Evolutionary conservation across 768 basidiomycete species (phyloP), one percentile per base, ranked within the genome.

Genomic region (Cyathus striatus): DNA sequence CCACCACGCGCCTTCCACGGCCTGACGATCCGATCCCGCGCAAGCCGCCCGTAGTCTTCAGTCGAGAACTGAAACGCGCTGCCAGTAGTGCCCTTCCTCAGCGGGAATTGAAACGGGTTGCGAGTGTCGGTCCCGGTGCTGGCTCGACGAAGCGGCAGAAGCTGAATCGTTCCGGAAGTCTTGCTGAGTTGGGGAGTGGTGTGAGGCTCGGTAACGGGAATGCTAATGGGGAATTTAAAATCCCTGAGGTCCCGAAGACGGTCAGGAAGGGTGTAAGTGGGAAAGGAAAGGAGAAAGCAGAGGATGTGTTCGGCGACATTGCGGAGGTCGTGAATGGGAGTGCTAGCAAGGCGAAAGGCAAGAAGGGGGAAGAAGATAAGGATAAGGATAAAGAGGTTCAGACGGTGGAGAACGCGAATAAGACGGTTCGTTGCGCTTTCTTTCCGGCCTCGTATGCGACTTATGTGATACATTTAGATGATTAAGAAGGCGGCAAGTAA

Each of bases 1-100:
- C 50, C 17, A 68, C 65, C 1, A 32, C 48, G 24, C 61, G 58
- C 41, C 40, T 60, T 13, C 58, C 70, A 7, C 53, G 87, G 25
- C 87, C 87, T 0, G 87, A 90, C 47, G 87, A 90, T 47, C 87
- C 86, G 0, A 86, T 81, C 4, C 87, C 87, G 6, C 83, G 87
- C 14, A 68, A 72, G 22, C 85, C 86, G 0, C 83, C 85, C 5
- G 43, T 67, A 35, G 48, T 64, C 36, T 66, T 72, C 35, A 51
- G 54, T 17, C 57, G 58, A 44, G 50, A 49, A 33, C 41, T 49
- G 30, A 57, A 56, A 41, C 41, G 49, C 41, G 23, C 16, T 20
- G 23, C 22, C 6, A 2, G 21, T 9, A 33, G 13, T 41, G 17
- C 27, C 34, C 6, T 17, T 37, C 49, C 38, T 4, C 51, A 45